phyloP scores from a whole-genome alignment of 305 asterid species.

The Fraxinus angustifolia region DNA sequence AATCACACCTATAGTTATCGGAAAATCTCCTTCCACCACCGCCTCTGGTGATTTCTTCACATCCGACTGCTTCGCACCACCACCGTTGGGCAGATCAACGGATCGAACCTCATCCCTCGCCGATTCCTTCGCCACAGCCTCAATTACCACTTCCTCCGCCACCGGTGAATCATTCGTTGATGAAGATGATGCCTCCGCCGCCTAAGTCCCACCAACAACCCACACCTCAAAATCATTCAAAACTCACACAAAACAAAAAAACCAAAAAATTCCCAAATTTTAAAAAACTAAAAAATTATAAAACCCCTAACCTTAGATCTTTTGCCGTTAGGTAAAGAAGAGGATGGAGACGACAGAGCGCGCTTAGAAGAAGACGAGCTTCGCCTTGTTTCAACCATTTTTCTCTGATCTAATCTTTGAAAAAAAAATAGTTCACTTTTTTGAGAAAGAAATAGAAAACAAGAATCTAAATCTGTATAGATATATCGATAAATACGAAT shows the following conservation, averaged over 20 bases:
- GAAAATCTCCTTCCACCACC: constrained; percentile 36
- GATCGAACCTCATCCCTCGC: constrained; percentile 44
- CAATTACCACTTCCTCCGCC: constrained; percentile 16
- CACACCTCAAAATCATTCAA: neutral
- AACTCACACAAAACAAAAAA: neutral
- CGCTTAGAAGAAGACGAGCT: constrained; percentile 38
- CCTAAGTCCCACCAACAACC: constrained; percentile 16
- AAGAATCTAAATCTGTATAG: neutral
- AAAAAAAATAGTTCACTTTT: neutral
- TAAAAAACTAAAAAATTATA: neutral
- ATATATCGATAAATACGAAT: neutral
- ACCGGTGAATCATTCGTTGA: constrained; percentile 26
- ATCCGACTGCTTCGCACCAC: constrained; percentile 33
- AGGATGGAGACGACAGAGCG: constrained; percentile 29
- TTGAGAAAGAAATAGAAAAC: neutral
- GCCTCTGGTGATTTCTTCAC: constrained; percentile 37
- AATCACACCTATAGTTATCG: neutral
- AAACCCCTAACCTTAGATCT: constrained; percentile 30
- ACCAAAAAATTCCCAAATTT: neutral
- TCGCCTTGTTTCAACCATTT: constrained; percentile 40
- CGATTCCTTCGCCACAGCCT: constrained; percentile 38
- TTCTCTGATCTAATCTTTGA: constrained; percentile 11
- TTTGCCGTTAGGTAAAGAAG: constrained; percentile 30
- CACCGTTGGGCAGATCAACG: constrained; percentile 49
- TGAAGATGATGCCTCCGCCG: constrained; percentile 29